Evolutionary conservation across 441 rosid genomes (phyloP), one percentile per base, ranked within the genome.

Genomic region (Erodium texanum): DNA sequence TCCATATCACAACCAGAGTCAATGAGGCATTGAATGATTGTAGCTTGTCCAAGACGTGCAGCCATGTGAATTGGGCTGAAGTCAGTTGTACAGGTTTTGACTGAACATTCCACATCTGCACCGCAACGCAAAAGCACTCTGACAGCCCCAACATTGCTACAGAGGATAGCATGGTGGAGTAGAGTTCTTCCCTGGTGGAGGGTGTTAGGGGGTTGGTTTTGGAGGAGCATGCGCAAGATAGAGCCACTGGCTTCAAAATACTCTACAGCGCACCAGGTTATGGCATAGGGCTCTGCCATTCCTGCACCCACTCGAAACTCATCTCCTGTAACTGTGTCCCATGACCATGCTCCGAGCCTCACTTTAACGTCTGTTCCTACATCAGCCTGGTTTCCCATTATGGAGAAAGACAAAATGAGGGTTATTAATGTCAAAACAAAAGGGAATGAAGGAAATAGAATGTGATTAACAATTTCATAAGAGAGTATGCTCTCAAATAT

Each of bases 221-320:
- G 78, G 61, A 92, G 91, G 24, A 92, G 83, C 83, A 88, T 77
- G 27, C 79, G 79, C 80, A 94, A 78, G 66, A 92, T 87, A 7
- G 85, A 68, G 64, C 99, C 98, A 66, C 86, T 87, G 24, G 70
- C 80, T 85, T 92, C 99, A 74, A 87, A 94, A 73, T 87, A 94
- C 77, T 94, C 99, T 58, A 94, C 94, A 3, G 96, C 97, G 73
- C 92, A 94, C 97, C 99, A 92, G 45, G 86, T 81, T 81, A 92
- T 82, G 68, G 82, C 80, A 74, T 89, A 94, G 7, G 99, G 96
- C 68, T 94, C 99, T 22, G 98, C 94, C 59, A 94, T 75, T 83
- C 98, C 99, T 32, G 98, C 99, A 59, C 99, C 99, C 16, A 94
- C 97, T 9, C 94, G 81, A 65, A 87, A 76, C 81, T 94, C 98